These are phyloP conservation scores for Magnaporthiopsis rhizophila DNA, from an alignment of 2,329 filamentous ascomycete species.

Conservation along the genomic window DNA sequence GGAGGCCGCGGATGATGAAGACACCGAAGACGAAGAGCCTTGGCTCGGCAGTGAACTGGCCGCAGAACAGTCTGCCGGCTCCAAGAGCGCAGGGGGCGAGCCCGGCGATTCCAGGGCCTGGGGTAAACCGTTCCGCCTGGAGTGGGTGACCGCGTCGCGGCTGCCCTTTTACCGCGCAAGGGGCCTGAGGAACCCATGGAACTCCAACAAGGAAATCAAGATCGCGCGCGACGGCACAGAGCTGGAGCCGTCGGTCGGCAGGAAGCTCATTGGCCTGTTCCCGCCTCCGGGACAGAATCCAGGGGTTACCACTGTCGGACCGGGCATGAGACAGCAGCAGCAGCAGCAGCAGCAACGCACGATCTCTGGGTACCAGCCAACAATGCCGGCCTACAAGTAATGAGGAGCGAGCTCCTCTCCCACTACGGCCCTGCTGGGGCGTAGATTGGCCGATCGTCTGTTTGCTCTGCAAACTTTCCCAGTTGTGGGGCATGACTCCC, in stretches of 20 bases:
- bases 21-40: conserved; percentile 21
- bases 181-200: conserved; percentile 87
- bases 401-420: conserved; percentile 1
- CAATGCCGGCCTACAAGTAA: conserved; percentile 26
- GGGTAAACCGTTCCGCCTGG: conserved; percentile 85
- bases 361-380: conserved; percentile 29
- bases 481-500: neutral
- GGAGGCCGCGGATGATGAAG: conserved; percentile 58
- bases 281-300: conserved; percentile 42
- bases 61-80: conserved; percentile 30
- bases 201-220: conserved; percentile 90
- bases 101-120: conserved; percentile 52
- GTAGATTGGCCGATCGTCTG: too few relatives aligned
- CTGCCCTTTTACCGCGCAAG: conserved; percentile 85
- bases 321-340: conserved; percentile 9
- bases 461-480: neutral
- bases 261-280: conserved; percentile 71
- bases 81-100: conserved; percentile 21
- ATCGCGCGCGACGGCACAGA: conserved; percentile 94
- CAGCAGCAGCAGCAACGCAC: conserved; percentile 16
- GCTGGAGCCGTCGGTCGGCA: conserved; percentile 74
- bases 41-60: conserved; percentile 23
- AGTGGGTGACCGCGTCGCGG: conserved; percentile 78
- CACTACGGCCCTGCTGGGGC: too few relatives aligned
- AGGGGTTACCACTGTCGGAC: neutral